phyloP scores from a whole-genome alignment of 345 rosid species.

The Carallia brachiata region DNA sequence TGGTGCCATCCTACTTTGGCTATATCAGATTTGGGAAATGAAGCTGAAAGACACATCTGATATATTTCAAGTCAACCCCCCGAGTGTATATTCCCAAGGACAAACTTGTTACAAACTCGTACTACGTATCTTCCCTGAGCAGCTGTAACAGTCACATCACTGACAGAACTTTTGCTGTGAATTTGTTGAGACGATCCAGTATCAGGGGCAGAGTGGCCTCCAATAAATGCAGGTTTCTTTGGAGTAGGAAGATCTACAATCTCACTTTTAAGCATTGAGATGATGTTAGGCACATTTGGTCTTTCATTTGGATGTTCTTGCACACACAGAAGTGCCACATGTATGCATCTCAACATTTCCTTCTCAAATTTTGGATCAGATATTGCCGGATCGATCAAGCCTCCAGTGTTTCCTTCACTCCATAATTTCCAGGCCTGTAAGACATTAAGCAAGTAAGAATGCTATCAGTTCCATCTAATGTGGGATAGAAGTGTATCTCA shows the following conservation, averaged over 20 bases:
- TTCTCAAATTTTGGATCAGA: background rate
- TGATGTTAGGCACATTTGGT: conserved; percentile 1
- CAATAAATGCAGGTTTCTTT: conserved; percentile 10
- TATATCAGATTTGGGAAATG: too few species aligned
- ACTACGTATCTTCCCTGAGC: conserved; percentile 13
- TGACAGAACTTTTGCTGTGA: conserved; percentile 2
- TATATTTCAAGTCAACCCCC: too few species aligned
- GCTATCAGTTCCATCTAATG: background rate
- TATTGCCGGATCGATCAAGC: background rate
- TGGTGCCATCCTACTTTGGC: too few species aligned
- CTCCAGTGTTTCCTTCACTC: conserved; percentile 2
- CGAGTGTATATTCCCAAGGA: too few species aligned
- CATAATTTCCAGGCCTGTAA: conserved; percentile 18
- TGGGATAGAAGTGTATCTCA: background rate
- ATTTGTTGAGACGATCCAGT: background rate
- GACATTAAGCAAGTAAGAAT: background rate
- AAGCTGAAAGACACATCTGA: too few species aligned
- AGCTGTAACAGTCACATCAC: conserved; percentile 15
- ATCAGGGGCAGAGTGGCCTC: background rate
- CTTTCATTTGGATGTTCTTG: conserved; percentile 16
- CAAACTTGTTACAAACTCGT: too few species aligned
- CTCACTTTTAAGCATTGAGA: conserved; percentile 13
- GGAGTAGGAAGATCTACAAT: conserved; percentile 12
- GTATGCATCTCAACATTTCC: conserved; percentile 14
- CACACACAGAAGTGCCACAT: conserved; percentile 9